These are phyloP conservation scores for Colletotrichum sp. DNA, from an alignment of 2,329 filamentous ascomycete species.

Conservation along the genomic window DNA sequence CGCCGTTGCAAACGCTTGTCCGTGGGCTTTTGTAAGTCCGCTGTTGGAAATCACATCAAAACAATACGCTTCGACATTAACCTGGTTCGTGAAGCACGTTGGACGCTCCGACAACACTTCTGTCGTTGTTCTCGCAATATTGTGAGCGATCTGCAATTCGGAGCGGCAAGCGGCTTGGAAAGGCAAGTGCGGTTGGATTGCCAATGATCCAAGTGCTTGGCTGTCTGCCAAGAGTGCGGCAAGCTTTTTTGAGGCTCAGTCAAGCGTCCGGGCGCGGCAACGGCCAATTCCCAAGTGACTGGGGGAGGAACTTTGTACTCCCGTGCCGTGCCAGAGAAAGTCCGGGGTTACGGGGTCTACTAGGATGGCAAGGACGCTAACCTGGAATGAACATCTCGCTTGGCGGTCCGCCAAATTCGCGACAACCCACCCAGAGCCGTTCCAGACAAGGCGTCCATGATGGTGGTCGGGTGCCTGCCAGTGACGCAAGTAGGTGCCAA, in stretches of 20 bases:
- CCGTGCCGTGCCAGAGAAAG: not conserved
- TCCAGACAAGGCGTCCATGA: not conserved
- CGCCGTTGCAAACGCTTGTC: not conserved
- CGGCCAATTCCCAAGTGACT: not conserved
- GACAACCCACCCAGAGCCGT: not conserved
- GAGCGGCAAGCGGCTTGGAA: not conserved
- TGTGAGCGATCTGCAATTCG: not conserved
- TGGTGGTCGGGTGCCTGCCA: not conserved
- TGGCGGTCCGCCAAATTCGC: not conserved
- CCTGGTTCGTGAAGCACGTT: not conserved
- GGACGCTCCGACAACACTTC: not conserved
- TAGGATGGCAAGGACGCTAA: not conserved
- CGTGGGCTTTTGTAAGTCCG: constrained; percentile 4
- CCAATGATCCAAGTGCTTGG: not conserved
- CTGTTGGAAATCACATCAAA: not conserved
- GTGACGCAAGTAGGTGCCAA: not conserved
- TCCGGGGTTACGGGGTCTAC: not conserved
- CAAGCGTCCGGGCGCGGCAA: not conserved
- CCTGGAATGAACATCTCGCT: not conserved
- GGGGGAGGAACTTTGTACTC: not conserved
- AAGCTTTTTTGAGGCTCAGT: not conserved
- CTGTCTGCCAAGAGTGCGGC: not conserved
- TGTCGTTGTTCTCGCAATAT: not conserved
- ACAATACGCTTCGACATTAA: not conserved
- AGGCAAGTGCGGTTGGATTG: not conserved